Conservation (phyloP, 2,329 filamentous ascomycete species). For the Fusarium longipes region DNA sequence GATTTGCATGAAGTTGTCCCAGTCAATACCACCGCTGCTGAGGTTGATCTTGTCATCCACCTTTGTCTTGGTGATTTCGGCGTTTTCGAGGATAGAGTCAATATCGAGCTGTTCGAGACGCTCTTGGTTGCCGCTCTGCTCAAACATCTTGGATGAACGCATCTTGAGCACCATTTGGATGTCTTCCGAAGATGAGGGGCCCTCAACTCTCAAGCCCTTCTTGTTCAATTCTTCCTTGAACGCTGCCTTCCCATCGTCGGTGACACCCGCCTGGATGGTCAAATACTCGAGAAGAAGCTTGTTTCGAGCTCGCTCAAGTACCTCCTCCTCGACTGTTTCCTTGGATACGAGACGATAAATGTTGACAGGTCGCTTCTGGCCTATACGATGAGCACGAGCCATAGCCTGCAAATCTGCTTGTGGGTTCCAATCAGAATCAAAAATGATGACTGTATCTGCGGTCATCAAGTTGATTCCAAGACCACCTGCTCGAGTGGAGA, state of each 20-base stretch:
- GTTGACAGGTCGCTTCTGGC: slow-evolving; percentile 94
- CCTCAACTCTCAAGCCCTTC: slow-evolving; percentile 77
- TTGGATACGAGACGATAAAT: slow-evolving; percentile 97
- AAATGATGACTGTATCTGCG: slow-evolving; percentile 96
- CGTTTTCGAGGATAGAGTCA: slow-evolving; percentile 95
- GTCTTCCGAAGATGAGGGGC: slow-evolving; percentile 91
- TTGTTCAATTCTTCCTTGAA: slow-evolving; percentile 80
- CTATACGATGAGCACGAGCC: slow-evolving; percentile 97
- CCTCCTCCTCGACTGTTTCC: slow-evolving; percentile 97
- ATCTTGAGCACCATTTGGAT: slow-evolving; percentile 97
- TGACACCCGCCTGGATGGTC: slow-evolving; percentile 96
- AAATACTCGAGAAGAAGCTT: slow-evolving; percentile 98
- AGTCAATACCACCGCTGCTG: slow-evolving; percentile 84
- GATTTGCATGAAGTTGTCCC: slow-evolving; percentile 97
- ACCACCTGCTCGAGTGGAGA: slow-evolving; percentile 95
- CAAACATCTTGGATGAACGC: slow-evolving; percentile 99
- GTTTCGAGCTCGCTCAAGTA: slow-evolving; percentile 94
- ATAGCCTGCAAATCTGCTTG: slow-evolving; percentile 98
- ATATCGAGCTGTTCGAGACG: slow-evolving; percentile 98
- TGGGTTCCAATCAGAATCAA: slow-evolving; percentile 99
- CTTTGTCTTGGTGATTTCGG: slow-evolving; percentile 96
- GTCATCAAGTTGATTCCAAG: slow-evolving; percentile 99
- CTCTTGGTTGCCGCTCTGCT: slow-evolving; percentile 95
- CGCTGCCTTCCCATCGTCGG: slow-evolving; percentile 90
- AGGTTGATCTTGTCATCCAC: slow-evolving; percentile 91